Conservation (phyloP, 768 basidiomycete species). For the Leucosporidium scottii region DNA sequence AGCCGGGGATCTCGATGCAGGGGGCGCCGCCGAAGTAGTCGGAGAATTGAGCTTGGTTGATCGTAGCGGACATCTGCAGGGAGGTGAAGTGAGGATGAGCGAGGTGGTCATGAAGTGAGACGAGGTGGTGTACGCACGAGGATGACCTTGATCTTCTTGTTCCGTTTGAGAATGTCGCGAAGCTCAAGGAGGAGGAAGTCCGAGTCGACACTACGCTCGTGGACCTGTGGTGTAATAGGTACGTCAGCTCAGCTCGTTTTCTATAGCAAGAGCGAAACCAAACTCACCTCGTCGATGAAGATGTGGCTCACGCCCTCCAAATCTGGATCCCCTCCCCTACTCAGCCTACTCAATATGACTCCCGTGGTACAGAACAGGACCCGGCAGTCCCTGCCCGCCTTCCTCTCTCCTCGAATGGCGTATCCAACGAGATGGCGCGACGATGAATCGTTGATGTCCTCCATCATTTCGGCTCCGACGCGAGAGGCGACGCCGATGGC, state of each 20-base stretch:
- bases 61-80: constrained; percentile 76
- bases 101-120: background rate
- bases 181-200: constrained; percentile 83
- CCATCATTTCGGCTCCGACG: constrained; percentile 64
- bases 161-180: constrained; percentile 60
- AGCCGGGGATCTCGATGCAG: constrained; percentile 71
- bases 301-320: constrained; percentile 70
- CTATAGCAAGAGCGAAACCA: too few species aligned
- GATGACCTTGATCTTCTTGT: constrained; percentile 65
- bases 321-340: constrained; percentile 57
- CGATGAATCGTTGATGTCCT: constrained; percentile 51
- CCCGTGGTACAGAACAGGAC: constrained; percentile 89
- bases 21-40: constrained; percentile 78
- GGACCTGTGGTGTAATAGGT: constrained; percentile 52
- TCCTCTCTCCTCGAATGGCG: constrained; percentile 78
- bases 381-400: constrained; percentile 58
- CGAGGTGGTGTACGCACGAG: constrained; percentile 41
- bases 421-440: constrained; percentile 74
- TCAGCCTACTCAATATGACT: constrained; percentile 72
- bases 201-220: constrained; percentile 84
- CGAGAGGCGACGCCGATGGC: constrained; percentile 82
- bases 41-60: constrained; percentile 78
- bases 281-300: constrained; percentile 75
- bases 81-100: background rate
- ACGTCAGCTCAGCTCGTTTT: background rate